These are phyloP conservation scores for Schwanniomyces vanrijiae DNA, from an alignment of 805 yeast species.

Conservation along the genomic window DNA sequence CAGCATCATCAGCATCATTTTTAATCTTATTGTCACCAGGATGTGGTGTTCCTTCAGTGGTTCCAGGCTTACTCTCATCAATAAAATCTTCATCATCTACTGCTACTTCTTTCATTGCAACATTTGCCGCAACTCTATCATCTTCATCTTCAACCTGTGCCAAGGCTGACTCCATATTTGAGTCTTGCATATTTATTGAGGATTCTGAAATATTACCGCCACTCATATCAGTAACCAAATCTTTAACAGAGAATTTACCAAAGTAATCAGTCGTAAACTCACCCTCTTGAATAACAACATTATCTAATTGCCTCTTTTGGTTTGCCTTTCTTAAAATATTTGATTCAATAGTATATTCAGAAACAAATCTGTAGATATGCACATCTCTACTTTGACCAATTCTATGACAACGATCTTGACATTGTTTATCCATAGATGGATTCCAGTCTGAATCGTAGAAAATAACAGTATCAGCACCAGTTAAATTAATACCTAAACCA, in stretches of 20 bases:
- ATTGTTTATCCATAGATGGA: slow-evolving; percentile 99
- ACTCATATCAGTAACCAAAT: slow-evolving; percentile 68
- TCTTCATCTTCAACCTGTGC: slow-evolving; percentile 96
- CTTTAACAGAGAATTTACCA: slow-evolving; percentile 81
- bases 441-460: slow-evolving; percentile 99
- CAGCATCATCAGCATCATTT: slow-evolving; percentile 27
- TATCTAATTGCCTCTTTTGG: slow-evolving; percentile 90
- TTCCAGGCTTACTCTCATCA: slow-evolving; percentile 37
- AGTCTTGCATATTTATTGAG: slow-evolving; percentile 33
- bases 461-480: slow-evolving; percentile 98
- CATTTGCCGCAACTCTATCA: slow-evolving; percentile 83
- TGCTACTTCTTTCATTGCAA: slow-evolving; percentile 82
- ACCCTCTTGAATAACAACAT: slow-evolving; percentile 95
- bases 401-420: slow-evolving; percentile 98
- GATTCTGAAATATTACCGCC: slow-evolving; percentile 40
- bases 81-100: slow-evolving; percentile 85
- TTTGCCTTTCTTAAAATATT: slow-evolving; percentile 92
- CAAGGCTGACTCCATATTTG: slow-evolving; percentile 55
- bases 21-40: slow-evolving; percentile 12
- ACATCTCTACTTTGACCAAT: slow-evolving; percentile 98
- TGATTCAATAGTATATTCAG: slow-evolving; percentile 94
- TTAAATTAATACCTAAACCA: slow-evolving; percentile 94
- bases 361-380: slow-evolving; percentile 92
- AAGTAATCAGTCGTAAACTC: slow-evolving; percentile 97
- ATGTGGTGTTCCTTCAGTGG: slow-evolving; percentile 19